Base-by-base conservation (phyloP, 164 flowering plant genomes). In the Hamamelis virginiana region DNA sequence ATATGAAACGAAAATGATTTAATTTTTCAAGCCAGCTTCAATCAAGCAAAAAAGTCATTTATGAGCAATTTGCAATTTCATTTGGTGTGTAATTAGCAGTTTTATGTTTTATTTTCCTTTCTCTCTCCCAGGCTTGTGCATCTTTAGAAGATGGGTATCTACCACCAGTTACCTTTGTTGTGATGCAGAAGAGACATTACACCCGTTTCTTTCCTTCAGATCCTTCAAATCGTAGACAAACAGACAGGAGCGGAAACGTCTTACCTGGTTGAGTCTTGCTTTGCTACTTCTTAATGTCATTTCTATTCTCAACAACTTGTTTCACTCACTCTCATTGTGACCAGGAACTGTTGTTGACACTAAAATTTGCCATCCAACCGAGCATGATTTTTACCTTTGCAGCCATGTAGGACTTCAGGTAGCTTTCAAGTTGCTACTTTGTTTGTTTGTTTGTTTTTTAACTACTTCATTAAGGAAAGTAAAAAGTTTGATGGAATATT, bases 181-280 rank as follows among this genome's bases (percentile, higher is more conserved):
- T 88, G 68, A 87, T 86, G 38, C 89, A 88, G 64, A 88, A 88
- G 69, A 79, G 92, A 0, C 92, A 88, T 61, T 88, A 88, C 61
- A 88, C 90, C 0, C 75, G 89, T 62, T 69, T 88, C 38, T 88
- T 88, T 69, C 81, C 89, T 0, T 77, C n/a, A n/a, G n/a, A n/a
- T n/a, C n/a, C n/a, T n/a, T n/a, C 72, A 25, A 83, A 87, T 26
- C 83, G 80, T 51, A 33, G 27, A 10, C 80, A 82, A 21, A 79
- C 75, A 62, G 89, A 88, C 59, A 79, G 70, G 63, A 86, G 89
- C 69, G 92, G 89, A 66, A 88, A 88, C 50, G 81, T 88, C 14
- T 65, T 84, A 60, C 89, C 89, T 6, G 87, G 89, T 86, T 53
- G 16, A 51, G 6, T 5, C n/a, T 21, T 19, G 9, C 23, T 21